These are phyloP conservation scores for Termitomyces sp. DNA, from an alignment of 768 basidiomycete genomes.

Conservation along the genomic window DNA sequence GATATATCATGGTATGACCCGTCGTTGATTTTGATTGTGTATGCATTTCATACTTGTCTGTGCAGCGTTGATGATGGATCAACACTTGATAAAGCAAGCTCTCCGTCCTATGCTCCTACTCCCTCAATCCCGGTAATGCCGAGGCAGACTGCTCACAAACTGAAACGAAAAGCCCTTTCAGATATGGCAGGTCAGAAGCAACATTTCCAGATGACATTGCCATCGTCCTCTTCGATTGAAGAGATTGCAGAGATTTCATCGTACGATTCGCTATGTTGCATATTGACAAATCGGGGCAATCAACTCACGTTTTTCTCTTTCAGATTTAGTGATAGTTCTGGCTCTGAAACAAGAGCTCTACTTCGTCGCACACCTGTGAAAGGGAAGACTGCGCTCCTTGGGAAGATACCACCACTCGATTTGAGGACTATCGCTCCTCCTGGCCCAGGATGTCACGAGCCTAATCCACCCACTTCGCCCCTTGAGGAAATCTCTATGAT, in stretches of 20 bases:
- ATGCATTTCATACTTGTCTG: neutral
- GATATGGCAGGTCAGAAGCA: neutral
- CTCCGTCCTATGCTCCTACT: constrained; percentile 1
- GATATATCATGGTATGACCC: neutral
- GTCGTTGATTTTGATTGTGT: neutral
- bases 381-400: neutral
- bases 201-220: neutral
- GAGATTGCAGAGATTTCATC: constrained; percentile 19
- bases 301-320: neutral
- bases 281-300: neutral
- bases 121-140: neutral
- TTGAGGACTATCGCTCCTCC: constrained; percentile 3
- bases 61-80: neutral
- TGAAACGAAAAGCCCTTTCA: constrained; percentile 2
- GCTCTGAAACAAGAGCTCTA: neutral
- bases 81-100: neutral
- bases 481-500: constrained; percentile 23
- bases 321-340: constrained; percentile 11
- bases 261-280: constrained; percentile 1
- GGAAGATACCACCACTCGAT: constrained; percentile 11
- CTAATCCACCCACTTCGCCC: constrained; percentile 24
- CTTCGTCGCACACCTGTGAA: neutral
- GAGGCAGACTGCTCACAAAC: neutral
- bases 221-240: constrained; percentile 9
- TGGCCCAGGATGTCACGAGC: neutral